Conservation (phyloP, 441 rosid species). For the Hura crepitans region DNA sequence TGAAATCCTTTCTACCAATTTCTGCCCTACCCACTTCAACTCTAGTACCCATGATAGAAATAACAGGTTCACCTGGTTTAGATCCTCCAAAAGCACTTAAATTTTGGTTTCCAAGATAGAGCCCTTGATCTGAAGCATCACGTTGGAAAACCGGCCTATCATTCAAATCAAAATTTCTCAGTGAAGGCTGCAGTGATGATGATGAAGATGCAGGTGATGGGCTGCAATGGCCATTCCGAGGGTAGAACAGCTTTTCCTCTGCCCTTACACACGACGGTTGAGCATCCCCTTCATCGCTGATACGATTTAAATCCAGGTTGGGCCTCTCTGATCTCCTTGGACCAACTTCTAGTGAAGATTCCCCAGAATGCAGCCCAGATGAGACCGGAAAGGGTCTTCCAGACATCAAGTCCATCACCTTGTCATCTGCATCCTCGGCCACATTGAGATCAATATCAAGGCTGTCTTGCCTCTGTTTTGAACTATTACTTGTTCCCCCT, state of each 20-base stretch:
- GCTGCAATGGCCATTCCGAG: conserved; percentile 52
- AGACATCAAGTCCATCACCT: conserved; percentile 38
- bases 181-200: too few relatives aligned
- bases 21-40: conserved; percentile 51
- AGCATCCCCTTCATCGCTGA: conserved; percentile 62
- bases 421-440: conserved; percentile 72
- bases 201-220: conserved; percentile 77
- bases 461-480: conserved; percentile 45
- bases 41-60: conserved; percentile 77
- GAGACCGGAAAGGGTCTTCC: conserved; percentile 51
- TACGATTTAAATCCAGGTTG: conserved; percentile 72
- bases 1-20: conserved; percentile 35
- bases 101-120: conserved; percentile 35
- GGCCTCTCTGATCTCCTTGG: conserved; percentile 62
- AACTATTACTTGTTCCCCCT: conserved; percentile 40
- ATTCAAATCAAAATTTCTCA: conserved; percentile 89
- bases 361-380: conserved; percentile 52
- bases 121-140: conserved; percentile 53
- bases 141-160: conserved; percentile 58
- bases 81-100: conserved; percentile 39
- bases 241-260: conserved; percentile 46
- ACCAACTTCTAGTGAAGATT: conserved; percentile 59
- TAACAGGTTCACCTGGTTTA: conserved; percentile 50
- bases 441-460: conserved; percentile 88
- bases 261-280: conserved; percentile 45